Evolutionary conservation across 495 filamentous ascomycete genomes (phyloP).

Genomic region (Annulohypoxylon maeteangense): DNA sequence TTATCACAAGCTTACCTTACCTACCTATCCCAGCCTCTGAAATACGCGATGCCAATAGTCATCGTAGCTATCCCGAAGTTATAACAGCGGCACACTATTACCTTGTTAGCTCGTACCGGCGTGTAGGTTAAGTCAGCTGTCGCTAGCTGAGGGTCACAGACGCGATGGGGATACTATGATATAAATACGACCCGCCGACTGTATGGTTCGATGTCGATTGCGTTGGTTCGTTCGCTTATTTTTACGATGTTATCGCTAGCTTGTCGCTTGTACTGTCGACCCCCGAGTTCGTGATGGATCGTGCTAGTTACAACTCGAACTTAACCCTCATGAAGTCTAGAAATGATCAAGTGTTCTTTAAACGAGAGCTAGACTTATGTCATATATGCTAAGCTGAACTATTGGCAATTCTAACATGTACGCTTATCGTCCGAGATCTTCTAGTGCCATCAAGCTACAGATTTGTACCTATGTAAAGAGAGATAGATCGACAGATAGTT

Average conservation of each 20-base stretch:
- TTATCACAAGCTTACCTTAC: conserved; percentile 7
- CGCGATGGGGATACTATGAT: neutral
- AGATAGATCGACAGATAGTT: neutral
- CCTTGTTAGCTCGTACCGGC: conserved; percentile 1
- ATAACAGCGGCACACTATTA: neutral
- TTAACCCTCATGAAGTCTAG: neutral
- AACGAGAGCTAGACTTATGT: neutral
- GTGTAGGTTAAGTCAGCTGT: neutral
- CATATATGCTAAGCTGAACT: neutral
- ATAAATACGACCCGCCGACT: conserved; percentile 16
- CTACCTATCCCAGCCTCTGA: neutral
- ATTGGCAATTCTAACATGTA: neutral
- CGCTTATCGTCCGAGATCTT: neutral
- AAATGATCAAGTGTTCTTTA: neutral
- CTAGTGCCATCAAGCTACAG: neutral
- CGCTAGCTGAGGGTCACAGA: neutral
- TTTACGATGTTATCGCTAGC: conserved; percentile 11
- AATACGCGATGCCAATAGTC: neutral
- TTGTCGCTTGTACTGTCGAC: neutral
- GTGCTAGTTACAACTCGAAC: neutral
- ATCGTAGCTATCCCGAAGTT: neutral
- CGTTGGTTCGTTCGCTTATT: conserved; percentile 9
- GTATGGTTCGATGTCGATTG: conserved; percentile 6
- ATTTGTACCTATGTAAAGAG: neutral
- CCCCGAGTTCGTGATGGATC: neutral